Evolutionary conservation across 208 protist species (phyloP), one percentile per base, ranked within the genome.

Genomic region (Trypanosoma mega): DNA sequence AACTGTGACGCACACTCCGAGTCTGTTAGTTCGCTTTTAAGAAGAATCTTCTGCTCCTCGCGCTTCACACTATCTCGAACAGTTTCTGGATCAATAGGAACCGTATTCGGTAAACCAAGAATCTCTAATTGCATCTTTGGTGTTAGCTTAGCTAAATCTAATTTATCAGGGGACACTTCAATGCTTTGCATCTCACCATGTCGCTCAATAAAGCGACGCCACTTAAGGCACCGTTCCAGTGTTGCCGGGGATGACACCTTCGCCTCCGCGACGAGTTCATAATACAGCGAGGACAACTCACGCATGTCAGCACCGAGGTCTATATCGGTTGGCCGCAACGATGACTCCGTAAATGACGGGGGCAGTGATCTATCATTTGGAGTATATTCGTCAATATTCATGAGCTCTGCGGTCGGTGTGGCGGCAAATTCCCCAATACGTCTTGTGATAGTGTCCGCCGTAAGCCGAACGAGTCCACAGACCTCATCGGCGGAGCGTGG

Each of bases 371-470:
- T 27, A 33, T 73, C 58, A n/a, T 63, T 72, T 11, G 67, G 79
- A 39, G 37, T 72, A 74, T 93, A 96, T 46, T 85, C 75, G 60
- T 93, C 90, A 51, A 93, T 96, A 67, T 36, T 88, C 57, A 76
- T 62, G 16, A 94, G 60, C 14, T 45, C 51, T 16, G 87, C 85
- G 21, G 89, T 83, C 2, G 76, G 81, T 31, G 88, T 95, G 8
- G 72, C 67, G 12, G 80, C 76, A 59, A 97, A 97, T 70, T 97
- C 92, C 45, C 77, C 73, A 44, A 97, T 73, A 14, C 93, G 82
- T 50, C 68, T 72, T 16, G 64, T 39, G 56, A 97, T 88, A 1
- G 93, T 97, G 60, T 66, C 56, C 0, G 84, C 69, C 11, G 85
- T 93, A 12, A 97, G 80, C 16, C 82, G 77, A 47, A 93, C 90